phyloP scores from a whole-genome alignment of 2,329 filamentous ascomycete genomes.

The Cercospora brassicicola region DNA sequence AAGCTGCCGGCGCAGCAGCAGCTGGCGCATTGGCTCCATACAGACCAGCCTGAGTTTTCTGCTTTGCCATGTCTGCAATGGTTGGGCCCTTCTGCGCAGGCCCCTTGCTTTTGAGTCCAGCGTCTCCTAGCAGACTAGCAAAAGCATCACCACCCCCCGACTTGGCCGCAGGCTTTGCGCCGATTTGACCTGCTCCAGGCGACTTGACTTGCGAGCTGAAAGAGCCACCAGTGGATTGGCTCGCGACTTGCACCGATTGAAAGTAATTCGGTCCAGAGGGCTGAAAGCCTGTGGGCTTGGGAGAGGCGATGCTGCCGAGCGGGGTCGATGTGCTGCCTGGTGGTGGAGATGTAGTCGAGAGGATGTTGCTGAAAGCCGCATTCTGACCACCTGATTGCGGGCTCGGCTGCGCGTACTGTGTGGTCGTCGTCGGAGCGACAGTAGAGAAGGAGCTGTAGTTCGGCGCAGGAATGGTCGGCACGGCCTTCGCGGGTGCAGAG shows the following conservation, averaged over 20 bases:
- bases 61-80: slow-evolving; percentile 93
- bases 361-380: slow-evolving; percentile 75
- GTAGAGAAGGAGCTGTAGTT: slow-evolving; percentile 46
- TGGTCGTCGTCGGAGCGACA: slow-evolving; percentile 53
- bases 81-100: slow-evolving; percentile 68
- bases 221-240: slow-evolving; percentile 41
- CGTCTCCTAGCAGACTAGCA: slow-evolving; percentile 73
- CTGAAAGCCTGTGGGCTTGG: slow-evolving; percentile 68
- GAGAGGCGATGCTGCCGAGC: slow-evolving; percentile 41
- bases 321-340: slow-evolving; percentile 54
- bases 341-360: slow-evolving; percentile 78
- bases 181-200: slow-evolving; percentile 39
- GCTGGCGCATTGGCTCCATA: slow-evolving; percentile 70
- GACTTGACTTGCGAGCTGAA: slow-evolving; percentile 46
- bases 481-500: slow-evolving; percentile 43
- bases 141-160: slow-evolving; percentile 76
- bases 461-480: slow-evolving; percentile 39
- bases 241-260: slow-evolving; percentile 65
- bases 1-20: slow-evolving; percentile 17
- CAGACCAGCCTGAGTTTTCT: slow-evolving; percentile 91
- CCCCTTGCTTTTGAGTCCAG: slow-evolving; percentile 54
- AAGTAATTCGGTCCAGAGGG: slow-evolving; percentile 89
- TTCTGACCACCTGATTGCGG: slow-evolving; percentile 81
- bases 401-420: slow-evolving; percentile 77
- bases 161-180: slow-evolving; percentile 42